These are phyloP conservation scores for Graphiopsis chlorocephala DNA, from an alignment of 2,329 filamentous ascomycete species.

Conservation along the genomic window DNA sequence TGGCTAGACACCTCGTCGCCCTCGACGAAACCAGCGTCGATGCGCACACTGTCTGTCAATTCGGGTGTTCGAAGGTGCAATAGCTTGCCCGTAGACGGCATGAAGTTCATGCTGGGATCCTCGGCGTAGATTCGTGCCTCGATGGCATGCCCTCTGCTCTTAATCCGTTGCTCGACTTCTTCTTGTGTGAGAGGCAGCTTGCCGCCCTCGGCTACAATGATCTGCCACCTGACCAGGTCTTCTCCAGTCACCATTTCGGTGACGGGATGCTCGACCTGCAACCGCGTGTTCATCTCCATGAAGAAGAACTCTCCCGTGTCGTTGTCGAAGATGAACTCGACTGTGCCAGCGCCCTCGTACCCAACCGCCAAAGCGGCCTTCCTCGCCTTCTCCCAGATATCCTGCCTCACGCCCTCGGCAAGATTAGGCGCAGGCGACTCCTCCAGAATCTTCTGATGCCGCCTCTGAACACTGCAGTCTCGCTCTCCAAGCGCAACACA, in stretches of 20 bases:
- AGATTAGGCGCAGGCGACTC: slow-evolving; percentile 64
- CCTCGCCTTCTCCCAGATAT: slow-evolving; percentile 64
- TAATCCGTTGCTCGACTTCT: slow-evolving; percentile 67
- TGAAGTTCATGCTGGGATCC: slow-evolving; percentile 85
- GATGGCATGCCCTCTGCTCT: slow-evolving; percentile 76
- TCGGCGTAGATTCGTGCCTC: slow-evolving; percentile 97
- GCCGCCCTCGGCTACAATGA: slow-evolving; percentile 75
- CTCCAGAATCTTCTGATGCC: slow-evolving; percentile 66
- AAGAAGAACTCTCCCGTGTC: slow-evolving; percentile 65
- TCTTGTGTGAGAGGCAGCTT: slow-evolving; percentile 64
- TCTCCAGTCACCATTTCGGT: slow-evolving; percentile 75
- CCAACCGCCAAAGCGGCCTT: slow-evolving; percentile 62
- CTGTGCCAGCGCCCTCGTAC: slow-evolving; percentile 65
- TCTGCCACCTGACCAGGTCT: slow-evolving; percentile 92
- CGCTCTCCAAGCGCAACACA: slow-evolving; percentile 63
- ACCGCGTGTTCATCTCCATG: slow-evolving; percentile 73
- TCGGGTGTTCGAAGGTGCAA: slow-evolving; percentile 76
- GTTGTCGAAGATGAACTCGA: slow-evolving; percentile 69
- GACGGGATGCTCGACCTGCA: slow-evolving; percentile 96
- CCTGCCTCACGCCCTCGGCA: slow-evolving; percentile 57
- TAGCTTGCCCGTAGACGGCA: slow-evolving; percentile 87
- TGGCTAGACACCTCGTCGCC: slow-evolving; percentile 91
- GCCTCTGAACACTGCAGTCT: slow-evolving; percentile 64
- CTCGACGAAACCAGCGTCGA: slow-evolving; percentile 88
- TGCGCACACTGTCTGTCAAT: slow-evolving; percentile 70